Conservation (phyloP, 805 yeast genomes). For the Cyberlindnera bimundalis region DNA sequence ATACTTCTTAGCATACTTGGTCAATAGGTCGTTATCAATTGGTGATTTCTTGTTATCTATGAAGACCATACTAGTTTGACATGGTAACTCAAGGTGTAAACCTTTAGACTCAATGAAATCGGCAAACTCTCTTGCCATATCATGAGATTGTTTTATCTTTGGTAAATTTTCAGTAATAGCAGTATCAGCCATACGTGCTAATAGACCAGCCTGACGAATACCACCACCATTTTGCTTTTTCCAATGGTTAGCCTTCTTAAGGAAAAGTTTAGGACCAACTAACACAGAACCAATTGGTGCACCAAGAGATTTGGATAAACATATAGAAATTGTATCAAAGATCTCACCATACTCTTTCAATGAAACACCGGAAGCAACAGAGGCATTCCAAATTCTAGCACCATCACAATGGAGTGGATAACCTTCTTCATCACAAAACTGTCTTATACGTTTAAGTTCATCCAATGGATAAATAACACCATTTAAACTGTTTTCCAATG, state of each 20-base stretch:
- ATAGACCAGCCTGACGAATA: conserved; percentile 79
- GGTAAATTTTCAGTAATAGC: conserved; percentile 71
- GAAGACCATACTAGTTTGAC: conserved; percentile 81
- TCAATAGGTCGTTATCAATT: conserved; percentile 54
- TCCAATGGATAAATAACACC: conserved; percentile 80
- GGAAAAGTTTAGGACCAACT: conserved; percentile 60
- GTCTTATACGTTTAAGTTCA: conserved; percentile 67
- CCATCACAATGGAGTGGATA: conserved; percentile 84
- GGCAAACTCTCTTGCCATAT: conserved; percentile 48
- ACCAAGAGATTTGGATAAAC: conserved; percentile 86
- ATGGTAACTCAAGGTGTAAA: conserved; percentile 61
- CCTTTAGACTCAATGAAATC: conserved; percentile 49
- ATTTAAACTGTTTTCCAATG: conserved; percentile 84
- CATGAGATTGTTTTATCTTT: conserved; percentile 45
- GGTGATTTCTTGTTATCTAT: conserved; percentile 46
- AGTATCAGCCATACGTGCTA: conserved; percentile 71
- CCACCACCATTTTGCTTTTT: conserved; percentile 95
- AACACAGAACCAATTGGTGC: conserved; percentile 92
- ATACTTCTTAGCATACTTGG: conserved; percentile 51
- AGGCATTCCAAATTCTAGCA: conserved; percentile 93
- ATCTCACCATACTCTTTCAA: conserved; percentile 66
- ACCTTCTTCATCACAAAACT: conserved; percentile 59
- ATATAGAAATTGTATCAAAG: conserved; percentile 84
- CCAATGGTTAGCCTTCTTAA: conserved; percentile 75
- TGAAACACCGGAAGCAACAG: conserved; percentile 52